Conservation (phyloP, 495 filamentous ascomycete genomes). For the Bombardia bombarda region DNA sequence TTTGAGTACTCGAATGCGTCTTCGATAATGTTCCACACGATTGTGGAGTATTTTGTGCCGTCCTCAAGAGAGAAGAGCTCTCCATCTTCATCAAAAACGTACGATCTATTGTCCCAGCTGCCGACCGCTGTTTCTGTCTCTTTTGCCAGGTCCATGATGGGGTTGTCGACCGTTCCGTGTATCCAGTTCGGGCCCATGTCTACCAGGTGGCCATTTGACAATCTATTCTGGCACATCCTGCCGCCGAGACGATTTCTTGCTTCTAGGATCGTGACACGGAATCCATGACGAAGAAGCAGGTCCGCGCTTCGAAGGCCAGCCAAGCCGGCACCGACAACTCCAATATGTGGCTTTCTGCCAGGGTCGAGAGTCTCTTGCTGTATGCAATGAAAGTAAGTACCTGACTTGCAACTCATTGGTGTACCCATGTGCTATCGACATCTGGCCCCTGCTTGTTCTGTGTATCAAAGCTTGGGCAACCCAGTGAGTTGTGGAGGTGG, state of each 20-base stretch:
- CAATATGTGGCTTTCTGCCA: slow-evolving; percentile 42
- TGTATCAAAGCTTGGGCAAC: no score
- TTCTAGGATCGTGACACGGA: slow-evolving; percentile 78
- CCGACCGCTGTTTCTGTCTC: slow-evolving; percentile 54
- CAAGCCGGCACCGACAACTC: slow-evolving; percentile 78
- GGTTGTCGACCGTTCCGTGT: slow-evolving; percentile 79
- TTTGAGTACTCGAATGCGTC: slow-evolving; percentile 78
- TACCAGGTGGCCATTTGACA: slow-evolving; percentile 40
- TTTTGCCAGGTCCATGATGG: slow-evolving; percentile 70
- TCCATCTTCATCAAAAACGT: slow-evolving; percentile 58
- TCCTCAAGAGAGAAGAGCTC: slow-evolving; percentile 43
- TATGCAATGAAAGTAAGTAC: slow-evolving; percentile 19
- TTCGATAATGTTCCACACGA: slow-evolving; percentile 73
- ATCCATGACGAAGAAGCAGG: slow-evolving; percentile 67
- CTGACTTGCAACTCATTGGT: no score
- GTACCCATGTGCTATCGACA: not conserved
- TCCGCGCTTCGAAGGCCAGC: slow-evolving; percentile 85
- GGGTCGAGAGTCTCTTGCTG: slow-evolving; percentile 29
- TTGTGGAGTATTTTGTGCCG: slow-evolving; percentile 45
- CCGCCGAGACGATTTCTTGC: slow-evolving; percentile 79
- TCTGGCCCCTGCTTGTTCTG: no score
- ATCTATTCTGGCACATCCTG: slow-evolving; percentile 51
- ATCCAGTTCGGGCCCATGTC: slow-evolving; percentile 91
- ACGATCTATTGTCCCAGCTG: slow-evolving; percentile 48
- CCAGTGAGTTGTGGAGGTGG: no score